These are phyloP conservation scores for Rubia occidens DNA, from an alignment of 305 asterid species.

Conservation along the genomic window DNA sequence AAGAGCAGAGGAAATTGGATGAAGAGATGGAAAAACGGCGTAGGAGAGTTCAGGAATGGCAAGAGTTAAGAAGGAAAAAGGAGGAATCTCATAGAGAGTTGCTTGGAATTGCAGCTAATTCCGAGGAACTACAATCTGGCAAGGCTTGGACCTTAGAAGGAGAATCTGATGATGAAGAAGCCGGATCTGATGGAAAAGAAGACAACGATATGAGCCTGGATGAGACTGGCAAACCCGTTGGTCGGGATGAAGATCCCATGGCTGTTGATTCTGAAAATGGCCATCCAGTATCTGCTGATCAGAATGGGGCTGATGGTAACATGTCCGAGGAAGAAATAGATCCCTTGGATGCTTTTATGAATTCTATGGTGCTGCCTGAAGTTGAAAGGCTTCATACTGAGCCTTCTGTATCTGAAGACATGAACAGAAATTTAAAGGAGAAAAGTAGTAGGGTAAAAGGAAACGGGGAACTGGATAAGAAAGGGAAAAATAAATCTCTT, in stretches of 20 bases:
- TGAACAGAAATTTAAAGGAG: conserved; percentile 35
- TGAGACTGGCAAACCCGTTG: conserved; percentile 27
- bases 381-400: conserved; percentile 54
- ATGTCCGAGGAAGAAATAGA: conserved; percentile 70
- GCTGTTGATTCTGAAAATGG: conserved; percentile 34
- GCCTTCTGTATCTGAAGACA: conserved; percentile 29
- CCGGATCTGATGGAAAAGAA: conserved; percentile 39
- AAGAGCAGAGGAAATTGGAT: conserved; percentile 77
- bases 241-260: conserved; percentile 35
- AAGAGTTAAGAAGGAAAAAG: conserved; percentile 62
- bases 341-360: conserved; percentile 91
- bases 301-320: conserved; percentile 32
- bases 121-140: conserved; percentile 55
- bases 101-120: conserved; percentile 44
- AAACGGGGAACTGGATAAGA: conserved; percentile 30
- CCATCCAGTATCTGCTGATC: conserved; percentile 24
- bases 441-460: conserved; percentile 26
- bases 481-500: conserved; percentile 36
- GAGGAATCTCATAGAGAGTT: conserved; percentile 73
- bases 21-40: conserved; percentile 91
- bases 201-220: conserved; percentile 41
- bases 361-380: conserved; percentile 85
- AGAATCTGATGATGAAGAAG: conserved; percentile 93
- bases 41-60: conserved; percentile 98
- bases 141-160: conserved; percentile 93